Base-by-base conservation (phyloP, 257 asterid species). In the Craterostigma plantagineum region DNA sequence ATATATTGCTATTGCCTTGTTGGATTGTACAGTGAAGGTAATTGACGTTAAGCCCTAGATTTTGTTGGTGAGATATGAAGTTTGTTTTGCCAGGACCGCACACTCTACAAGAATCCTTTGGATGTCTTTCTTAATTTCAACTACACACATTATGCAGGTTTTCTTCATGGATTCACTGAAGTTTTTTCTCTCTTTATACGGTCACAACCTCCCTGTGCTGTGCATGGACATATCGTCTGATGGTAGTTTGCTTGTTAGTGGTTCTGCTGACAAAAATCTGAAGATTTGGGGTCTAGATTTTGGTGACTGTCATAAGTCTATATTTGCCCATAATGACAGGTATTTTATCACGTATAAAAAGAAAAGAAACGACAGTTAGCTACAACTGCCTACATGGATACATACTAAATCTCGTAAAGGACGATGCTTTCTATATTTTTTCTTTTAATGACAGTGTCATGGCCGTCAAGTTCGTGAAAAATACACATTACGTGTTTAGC, bases 161-260 rank as follows among this genome's bases (percentile, higher is more conserved):
- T 82, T 65, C 73, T 87, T 53, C 70, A 52, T 79, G 95, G 98
- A 87, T 63, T 56, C 98, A 7, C 95, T 76, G 46, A 87, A 76
- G 52, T 75, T 66, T 48, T 72, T 61, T 59, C 80, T 79, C 54
- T 58, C 93, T 38, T 60, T 87, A 54, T 82, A 79, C n/a, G 98
- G 98, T 52, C 98, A 87, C 69, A 70, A 70, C 66, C 65, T 82
- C 48, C 93, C 92, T 5, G 98, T 82, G 43, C 53, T 79, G 43
- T 87, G 98, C 71, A 76, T 87, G 95, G 98, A 87, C 65, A 60
- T 87, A 64, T 82, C 98, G 16, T 68, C 95, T 44, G 98, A 87
- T 53, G 95, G 93, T 38, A 91, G 68, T 58, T 59, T 87, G 66
- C 58, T 87, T 61, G 95, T 82, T 49, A 79, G 68, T 41, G 98